Conservation (phyloP, 1,139 yeast species). For the Yamadazyma epiphylla region DNA sequence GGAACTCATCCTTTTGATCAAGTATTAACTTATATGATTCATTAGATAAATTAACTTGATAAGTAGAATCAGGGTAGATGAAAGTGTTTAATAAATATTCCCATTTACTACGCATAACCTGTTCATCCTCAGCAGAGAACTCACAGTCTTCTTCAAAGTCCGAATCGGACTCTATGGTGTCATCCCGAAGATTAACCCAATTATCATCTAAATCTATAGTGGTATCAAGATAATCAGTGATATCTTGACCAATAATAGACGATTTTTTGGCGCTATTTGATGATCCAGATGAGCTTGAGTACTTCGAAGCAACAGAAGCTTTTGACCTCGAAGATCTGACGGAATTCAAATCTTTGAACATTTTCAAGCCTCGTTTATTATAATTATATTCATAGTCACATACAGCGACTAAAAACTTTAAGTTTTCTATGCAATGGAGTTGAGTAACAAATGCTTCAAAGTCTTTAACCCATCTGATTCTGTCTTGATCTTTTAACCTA, state of each 20-base stretch:
- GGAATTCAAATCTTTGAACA: constrained; percentile 5
- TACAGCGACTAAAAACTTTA: constrained; percentile 42
- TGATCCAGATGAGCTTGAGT: neutral
- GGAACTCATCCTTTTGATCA: constrained; percentile 20
- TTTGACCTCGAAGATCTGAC: neutral
- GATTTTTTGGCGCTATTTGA: constrained; percentile 2
- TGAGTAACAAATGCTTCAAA: constrained; percentile 18
- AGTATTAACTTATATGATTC: constrained; percentile 28
- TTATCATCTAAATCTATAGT: constrained; percentile 27
- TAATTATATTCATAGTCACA: constrained; percentile 37
- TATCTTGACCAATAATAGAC: constrained; percentile 17
- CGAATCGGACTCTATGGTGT: constrained; percentile 11
- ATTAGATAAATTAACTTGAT: constrained; percentile 43
- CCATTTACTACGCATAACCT: constrained; percentile 19
- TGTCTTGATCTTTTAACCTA: constrained; percentile 13
- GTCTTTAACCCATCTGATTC: constrained; percentile 13
- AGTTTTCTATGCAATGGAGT: constrained; percentile 44
- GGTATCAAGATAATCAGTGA: constrained; percentile 25
- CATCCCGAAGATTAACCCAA: constrained; percentile 25
- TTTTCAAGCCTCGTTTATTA: constrained; percentile 6
- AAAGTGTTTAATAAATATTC: constrained; percentile 22
- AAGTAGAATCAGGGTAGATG: constrained; percentile 33
- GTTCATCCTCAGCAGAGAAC: constrained; percentile 3
- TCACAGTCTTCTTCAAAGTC: constrained; percentile 3
- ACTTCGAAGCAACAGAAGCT: neutral